Percentiles rank a stretch among this genome's conserved stretches.
Conservation (phyloP, 768 basidiomycete genomes). For the Lentinula boryana region DNA sequence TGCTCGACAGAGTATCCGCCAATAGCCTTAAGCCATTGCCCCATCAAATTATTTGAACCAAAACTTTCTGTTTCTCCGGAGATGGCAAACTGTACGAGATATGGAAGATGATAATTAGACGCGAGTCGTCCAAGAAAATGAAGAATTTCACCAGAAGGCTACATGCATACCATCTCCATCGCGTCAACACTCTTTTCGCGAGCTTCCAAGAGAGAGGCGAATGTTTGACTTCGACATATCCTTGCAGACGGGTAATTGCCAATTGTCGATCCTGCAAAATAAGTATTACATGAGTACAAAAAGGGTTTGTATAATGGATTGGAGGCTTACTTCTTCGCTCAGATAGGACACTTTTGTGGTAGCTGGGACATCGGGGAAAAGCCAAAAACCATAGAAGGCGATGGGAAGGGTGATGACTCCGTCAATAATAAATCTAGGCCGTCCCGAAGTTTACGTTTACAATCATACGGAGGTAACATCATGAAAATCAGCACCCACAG, state of each 20-base stretch:
- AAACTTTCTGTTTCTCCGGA: conserved; percentile 67
- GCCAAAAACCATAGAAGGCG: conserved; percentile 62
- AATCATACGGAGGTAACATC: no score
- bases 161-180: conserved; percentile 68
- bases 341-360: conserved; percentile 63
- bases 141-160: conserved; percentile 45
- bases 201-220: conserved; percentile 39
- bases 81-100: conserved; percentile 43
- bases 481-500: conserved; percentile 32
- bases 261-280: conserved; percentile 47
- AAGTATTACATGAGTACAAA: not conserved
- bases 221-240: conserved; percentile 32
- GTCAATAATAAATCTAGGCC: conserved; percentile 55
- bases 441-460: no score
- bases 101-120: not conserved
- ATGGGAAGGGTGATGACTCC: conserved; percentile 69
- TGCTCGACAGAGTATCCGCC: conserved; percentile 61
- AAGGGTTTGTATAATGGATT: conserved; percentile 7
- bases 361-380: conserved; percentile 68
- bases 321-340: conserved; percentile 40
- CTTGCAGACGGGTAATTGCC: conserved; percentile 41
- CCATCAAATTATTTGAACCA: conserved; percentile 69
- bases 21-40: conserved; percentile 60
- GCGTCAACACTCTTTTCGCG: conserved; percentile 40
- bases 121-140: not conserved